Evolutionary conservation across 371 early-diverging fungal species (phyloP), one percentile per base, ranked within the genome.

Genomic region (Lichtheimia corymbifera): DNA sequence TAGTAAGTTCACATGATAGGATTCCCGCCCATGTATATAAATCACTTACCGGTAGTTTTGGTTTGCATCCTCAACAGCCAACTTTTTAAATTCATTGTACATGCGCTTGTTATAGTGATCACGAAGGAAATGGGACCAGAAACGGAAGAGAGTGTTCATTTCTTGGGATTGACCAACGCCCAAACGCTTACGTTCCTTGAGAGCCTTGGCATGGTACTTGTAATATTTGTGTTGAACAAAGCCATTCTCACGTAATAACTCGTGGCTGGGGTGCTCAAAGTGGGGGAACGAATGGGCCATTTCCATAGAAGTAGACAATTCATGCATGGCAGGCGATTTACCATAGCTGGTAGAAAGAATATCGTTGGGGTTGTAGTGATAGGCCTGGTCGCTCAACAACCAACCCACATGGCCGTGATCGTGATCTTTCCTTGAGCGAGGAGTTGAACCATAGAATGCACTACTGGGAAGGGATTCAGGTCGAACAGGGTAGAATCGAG

Each of bases 111-210:
- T 96, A 70, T 90, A 96, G 67, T 93, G 91, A 73, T 96, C 96
- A 72, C 97, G 94, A 73, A 97, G 81, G 72, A 96, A 97, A 79
- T 97, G 96, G 55, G 92, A 93, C 97, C 97, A 97, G 91, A 97
- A 97, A 18, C 97, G 90, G 88, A 91, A 97, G 59, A 97, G 77
- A 3, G 97, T 96, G 83, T 97, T 97, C 97, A 97, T 97, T 71
- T 96, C 97, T 61, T 93, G 95, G n/a, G 93, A 93, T 22, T 88
- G 91, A 14, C 97, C 97, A n/a, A 85, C 80, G 14, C 97, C 97
- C 41, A 90, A 83, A 56, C 88, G 86, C 75, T 93, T 93, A 67
- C 97, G 95, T 71, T 97, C 97, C 58, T 88, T 89, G 42, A 96
- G 74, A n/a, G 97, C 97, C 80, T 93, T 91, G 65, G 89, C 90